Evolutionary conservation across 805 yeast species (phyloP), one percentile per base, ranked within the genome.

Genomic region (Pichia exigua): DNA sequence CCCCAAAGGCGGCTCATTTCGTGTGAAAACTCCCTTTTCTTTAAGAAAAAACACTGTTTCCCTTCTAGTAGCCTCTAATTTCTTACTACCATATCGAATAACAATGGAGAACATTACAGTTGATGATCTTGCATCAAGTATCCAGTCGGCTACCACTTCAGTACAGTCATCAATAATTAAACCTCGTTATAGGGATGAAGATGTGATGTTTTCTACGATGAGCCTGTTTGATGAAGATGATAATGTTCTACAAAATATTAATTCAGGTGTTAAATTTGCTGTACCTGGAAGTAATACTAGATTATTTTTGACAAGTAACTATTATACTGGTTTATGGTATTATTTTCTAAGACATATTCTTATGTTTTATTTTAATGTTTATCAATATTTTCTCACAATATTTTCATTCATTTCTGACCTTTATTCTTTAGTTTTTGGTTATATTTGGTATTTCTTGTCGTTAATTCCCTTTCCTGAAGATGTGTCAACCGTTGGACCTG

Each of bases 111-210:
- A 35, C 20, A 21, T 28, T 28, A 24, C 20, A 3, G 46, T 50
- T 46, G 28, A 27, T 15, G 28, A 45, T 2, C 4, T 42, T 26
- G 21, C 48, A 21, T 8, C 43, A 15, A 45, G 20, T 11, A 20
- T 49, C 17, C 52, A 48, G 2, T 51, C 47, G 8, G 48, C 63
- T 9, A 49, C 55, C 1, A 44, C 45, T 7, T 60, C 67, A 1
- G 38, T 53, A 12, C 62, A 60, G n/a, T 62, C 67, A 0, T 64
- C 67, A 12, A 63, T 65, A 26, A 54, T 65, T 8, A 57, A 61
- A 47, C 69, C 69, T 18, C 40, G 53, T n/a, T 54, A 59, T 30
- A 49, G 48, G n/a, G 55, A 53, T 22, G 52, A 59, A 2, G 69
- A 65, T 45, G 10, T 56, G 4, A 44, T 48, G 18, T 65, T 57